Base-by-base conservation (phyloP, 2,329 filamentous ascomycete genomes). In the Trichoderma pleuroti region DNA sequence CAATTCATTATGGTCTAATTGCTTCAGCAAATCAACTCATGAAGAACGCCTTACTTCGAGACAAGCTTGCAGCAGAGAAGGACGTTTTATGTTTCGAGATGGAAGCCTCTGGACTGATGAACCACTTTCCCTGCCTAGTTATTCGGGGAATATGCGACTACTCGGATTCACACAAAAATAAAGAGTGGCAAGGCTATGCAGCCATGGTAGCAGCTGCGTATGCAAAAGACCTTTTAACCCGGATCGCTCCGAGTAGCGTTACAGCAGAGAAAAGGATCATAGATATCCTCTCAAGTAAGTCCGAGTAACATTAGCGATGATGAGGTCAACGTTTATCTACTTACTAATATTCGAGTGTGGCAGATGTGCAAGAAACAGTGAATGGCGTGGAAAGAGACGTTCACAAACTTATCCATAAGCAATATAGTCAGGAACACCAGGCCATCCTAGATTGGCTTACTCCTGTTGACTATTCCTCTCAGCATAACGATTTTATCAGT, bases 131-230 rank as follows among this genome's bases (percentile, higher is more conserved):
- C 2, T 63, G 60, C 16, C 14, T 63, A 1, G 11, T 49, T n/a
- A 63, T 63, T 6, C 60, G 60, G 3, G 60, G 60, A 4, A 63
- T 63, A 28, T 63, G 60, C 39, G 60, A 63, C 2, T 63, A 63
- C 39, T n/a, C 60, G 6, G 60, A 63, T 16, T 63, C 60, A 0
- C 60, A 63, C 1, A 63, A 63, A 9, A 63, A 63, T 6, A 30
- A 63, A 1, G 24, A 16, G 5, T 63, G 60, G 60, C 60, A 63
- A 3, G 60, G 60, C 0, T 63, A 63, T 11, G 60, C 60, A 11
- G 60, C 60, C 0, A 63, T 63, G 60, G 16, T 21, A 32, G 60
- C 60, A 6, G 60, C 60, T 16, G 36, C 60, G 9, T 63, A 32
- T 21, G 60, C 60, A 21, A 63, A 63, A 21, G 36, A 63, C 4